These are phyloP conservation scores for Ceratocystis cubensis DNA, from an alignment of 2,329 filamentous ascomycete genomes.

Conservation along the genomic window DNA sequence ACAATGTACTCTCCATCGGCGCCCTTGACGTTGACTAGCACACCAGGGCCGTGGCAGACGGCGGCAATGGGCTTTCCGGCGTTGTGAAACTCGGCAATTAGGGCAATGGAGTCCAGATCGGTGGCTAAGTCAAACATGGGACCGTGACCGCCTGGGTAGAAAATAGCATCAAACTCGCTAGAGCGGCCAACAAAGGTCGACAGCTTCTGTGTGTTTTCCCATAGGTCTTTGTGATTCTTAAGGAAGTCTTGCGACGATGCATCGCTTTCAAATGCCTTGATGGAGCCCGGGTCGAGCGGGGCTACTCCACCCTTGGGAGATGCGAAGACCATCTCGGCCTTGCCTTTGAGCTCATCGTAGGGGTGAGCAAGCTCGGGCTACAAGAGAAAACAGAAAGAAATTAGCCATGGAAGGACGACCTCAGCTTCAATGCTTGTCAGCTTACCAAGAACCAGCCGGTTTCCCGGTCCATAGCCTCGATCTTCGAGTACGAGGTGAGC, in stretches of 20 bases:
- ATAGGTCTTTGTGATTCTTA: constrained; percentile 43
- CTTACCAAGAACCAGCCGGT: constrained; percentile 61
- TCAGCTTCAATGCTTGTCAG: neutral
- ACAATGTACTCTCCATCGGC: constrained; percentile 41
- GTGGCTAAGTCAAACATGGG: constrained; percentile 56
- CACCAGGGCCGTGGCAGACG: constrained; percentile 58
- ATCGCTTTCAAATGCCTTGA: constrained; percentile 44
- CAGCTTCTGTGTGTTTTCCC: constrained; percentile 50
- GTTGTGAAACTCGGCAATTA: constrained; percentile 50
- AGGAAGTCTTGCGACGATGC: constrained; percentile 41
- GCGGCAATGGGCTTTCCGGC: constrained; percentile 51
- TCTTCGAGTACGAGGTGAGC: constrained; percentile 49
- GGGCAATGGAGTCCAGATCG: constrained; percentile 42
- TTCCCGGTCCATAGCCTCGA: constrained; percentile 36
- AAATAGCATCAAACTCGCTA: constrained; percentile 49
- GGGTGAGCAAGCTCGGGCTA: constrained; percentile 54
- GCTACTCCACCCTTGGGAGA: constrained; percentile 51
- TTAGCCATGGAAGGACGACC: neutral
- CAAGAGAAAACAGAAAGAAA: neutral
- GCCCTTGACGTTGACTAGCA: constrained; percentile 44
- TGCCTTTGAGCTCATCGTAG: constrained; percentile 43
- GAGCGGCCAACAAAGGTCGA: constrained; percentile 43
- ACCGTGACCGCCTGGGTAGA: constrained; percentile 47
- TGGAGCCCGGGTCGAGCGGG: constrained; percentile 47
- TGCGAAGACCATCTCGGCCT: constrained; percentile 43